Percentiles rank a stretch among this genome's conserved stretches.
phyloP scores from a whole-genome alignment of 768 basidiomycete genomes.

The Xerocomellus chrysenteron region DNA sequence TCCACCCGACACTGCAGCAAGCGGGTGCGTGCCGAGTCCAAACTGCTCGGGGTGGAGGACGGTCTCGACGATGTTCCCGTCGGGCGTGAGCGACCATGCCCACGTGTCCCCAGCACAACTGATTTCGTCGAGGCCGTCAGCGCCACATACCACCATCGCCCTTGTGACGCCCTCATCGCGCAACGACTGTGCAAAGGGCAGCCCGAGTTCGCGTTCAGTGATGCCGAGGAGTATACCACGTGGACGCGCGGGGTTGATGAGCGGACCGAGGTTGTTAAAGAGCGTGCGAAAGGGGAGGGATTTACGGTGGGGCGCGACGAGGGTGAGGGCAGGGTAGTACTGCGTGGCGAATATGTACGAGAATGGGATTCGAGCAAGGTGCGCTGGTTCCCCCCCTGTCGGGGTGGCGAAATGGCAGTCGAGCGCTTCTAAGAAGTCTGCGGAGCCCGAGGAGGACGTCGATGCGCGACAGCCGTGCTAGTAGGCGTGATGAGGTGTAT shows the following conservation, averaged over 20 bases:
- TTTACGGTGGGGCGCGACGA: slow-evolving; percentile 81
- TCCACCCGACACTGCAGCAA: slow-evolving; percentile 69
- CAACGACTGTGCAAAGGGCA: slow-evolving; percentile 76
- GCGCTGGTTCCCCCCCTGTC: slow-evolving; percentile 38
- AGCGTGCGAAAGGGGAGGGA: slow-evolving; percentile 91
- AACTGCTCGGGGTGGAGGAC: slow-evolving; percentile 73
- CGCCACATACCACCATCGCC: slow-evolving; percentile 91
- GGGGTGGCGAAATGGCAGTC: slow-evolving; percentile 74
- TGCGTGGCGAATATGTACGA: slow-evolving; percentile 92
- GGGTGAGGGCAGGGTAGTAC: slow-evolving; percentile 85
- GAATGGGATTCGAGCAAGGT: slow-evolving; percentile 73
- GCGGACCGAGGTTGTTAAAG: slow-evolving; percentile 93
- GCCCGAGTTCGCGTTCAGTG: slow-evolving; percentile 76
- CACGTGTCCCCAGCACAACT: slow-evolving; percentile 89
- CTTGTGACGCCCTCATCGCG: slow-evolving; percentile 74
- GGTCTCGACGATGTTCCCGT: slow-evolving; percentile 62
- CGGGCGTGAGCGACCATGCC: slow-evolving; percentile 70
- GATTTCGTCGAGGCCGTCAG: slow-evolving; percentile 91
- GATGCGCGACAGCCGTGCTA: slow-evolving; percentile 92
- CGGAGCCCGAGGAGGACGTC: slow-evolving; percentile 92
- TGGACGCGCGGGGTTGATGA: slow-evolving; percentile 89
- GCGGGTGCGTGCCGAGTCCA: slow-evolving; percentile 69
- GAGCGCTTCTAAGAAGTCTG: slow-evolving; percentile 85
- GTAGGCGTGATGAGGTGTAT: neutral
- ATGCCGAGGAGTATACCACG: slow-evolving; percentile 91